Percentiles rank a stretch among this genome's conserved stretches.
Evolutionary conservation across 2,329 filamentous ascomycete genomes (phyloP).

Genomic region (Daldinia sp.): DNA sequence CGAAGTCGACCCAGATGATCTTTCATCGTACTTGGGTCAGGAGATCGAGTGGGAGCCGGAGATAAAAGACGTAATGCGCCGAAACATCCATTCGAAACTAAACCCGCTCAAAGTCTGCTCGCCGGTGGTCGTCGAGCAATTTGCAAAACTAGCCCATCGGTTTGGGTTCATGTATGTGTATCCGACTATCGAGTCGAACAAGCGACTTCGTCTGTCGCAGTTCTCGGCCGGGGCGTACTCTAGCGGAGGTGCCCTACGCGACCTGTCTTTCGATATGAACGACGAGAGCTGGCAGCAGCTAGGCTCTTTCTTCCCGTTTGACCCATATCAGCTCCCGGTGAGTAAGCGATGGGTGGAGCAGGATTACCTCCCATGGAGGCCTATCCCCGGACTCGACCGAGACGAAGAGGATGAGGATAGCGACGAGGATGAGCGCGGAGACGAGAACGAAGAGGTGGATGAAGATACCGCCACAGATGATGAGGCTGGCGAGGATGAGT

Average conservation of each 20-base stretch:
- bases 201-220: constrained; percentile 81
- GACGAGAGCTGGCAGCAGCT: constrained; percentile 85
- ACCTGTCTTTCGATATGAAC: constrained; percentile 60
- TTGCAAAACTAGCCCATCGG: constrained; percentile 85
- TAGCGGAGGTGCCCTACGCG: constrained; percentile 62
- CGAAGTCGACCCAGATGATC: constrained; percentile 68
- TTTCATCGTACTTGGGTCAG: constrained; percentile 67
- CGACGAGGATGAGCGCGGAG: constrained; percentile 55
- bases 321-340: constrained; percentile 89
- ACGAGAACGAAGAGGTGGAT: constrained; percentile 55
- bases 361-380: constrained; percentile 83
- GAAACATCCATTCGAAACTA: constrained; percentile 84
- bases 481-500: constrained; percentile 54
- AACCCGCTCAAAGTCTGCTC: constrained; percentile 97
- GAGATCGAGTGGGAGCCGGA: constrained; percentile 81
- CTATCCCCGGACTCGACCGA: constrained; percentile 72
- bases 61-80: constrained; percentile 76
- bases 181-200: constrained; percentile 88
- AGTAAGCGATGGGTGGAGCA: constrained; percentile 88
- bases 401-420: constrained; percentile 59
- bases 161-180: constrained; percentile 91
- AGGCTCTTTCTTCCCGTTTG: constrained; percentile 96
- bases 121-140: constrained; percentile 87
- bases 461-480: constrained; percentile 62
- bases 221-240: constrained; percentile 67